Evolutionary conservation across 2,329 filamentous ascomycete species (phyloP).

Genomic region (Septoria petroselini): DNA sequence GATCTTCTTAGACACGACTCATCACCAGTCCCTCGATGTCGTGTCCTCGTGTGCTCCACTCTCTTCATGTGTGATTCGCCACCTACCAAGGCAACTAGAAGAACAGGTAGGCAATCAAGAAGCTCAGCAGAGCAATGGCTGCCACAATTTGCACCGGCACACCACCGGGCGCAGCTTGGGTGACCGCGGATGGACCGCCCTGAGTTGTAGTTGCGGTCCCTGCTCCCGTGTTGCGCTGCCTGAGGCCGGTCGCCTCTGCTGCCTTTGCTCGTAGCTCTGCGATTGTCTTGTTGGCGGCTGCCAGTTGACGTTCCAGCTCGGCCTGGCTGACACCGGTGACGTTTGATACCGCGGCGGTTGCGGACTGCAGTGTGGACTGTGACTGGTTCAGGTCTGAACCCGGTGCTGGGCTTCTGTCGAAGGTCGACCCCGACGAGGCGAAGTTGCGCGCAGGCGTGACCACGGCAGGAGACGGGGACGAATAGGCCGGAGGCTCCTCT

Average conservation of each 20-base stretch:
- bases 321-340: slow-evolving; percentile 53
- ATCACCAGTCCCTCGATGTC: background rate
- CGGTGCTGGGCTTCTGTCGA: slow-evolving; percentile 40
- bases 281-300: slow-evolving; percentile 72
- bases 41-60: background rate
- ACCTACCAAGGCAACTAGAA: slow-evolving; percentile 58
- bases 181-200: slow-evolving; percentile 23
- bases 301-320: slow-evolving; percentile 69
- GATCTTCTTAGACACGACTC: too few species aligned
- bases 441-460: slow-evolving; percentile 46
- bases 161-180: slow-evolving; percentile 53
- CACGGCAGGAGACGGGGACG: slow-evolving; percentile 53
- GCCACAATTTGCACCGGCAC: slow-evolving; percentile 86
- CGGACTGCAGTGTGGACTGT: slow-evolving; percentile 39
- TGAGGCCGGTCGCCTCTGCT: slow-evolving; percentile 60
- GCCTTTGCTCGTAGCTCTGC: slow-evolving; percentile 62
- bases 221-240: slow-evolving; percentile 66
- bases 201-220: slow-evolving; percentile 23
- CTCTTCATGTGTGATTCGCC: slow-evolving; percentile 3
- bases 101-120: slow-evolving; percentile 92
- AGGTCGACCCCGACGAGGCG: slow-evolving; percentile 15
- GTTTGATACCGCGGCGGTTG: slow-evolving; percentile 46
- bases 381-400: slow-evolving; percentile 31
- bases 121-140: slow-evolving; percentile 79
- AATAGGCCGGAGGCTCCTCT: slow-evolving; percentile 52